Percentiles rank a stretch among this genome's conserved stretches.
Conservation (phyloP, 2,329 filamentous ascomycete species). For the Shiraia bambusicola region DNA sequence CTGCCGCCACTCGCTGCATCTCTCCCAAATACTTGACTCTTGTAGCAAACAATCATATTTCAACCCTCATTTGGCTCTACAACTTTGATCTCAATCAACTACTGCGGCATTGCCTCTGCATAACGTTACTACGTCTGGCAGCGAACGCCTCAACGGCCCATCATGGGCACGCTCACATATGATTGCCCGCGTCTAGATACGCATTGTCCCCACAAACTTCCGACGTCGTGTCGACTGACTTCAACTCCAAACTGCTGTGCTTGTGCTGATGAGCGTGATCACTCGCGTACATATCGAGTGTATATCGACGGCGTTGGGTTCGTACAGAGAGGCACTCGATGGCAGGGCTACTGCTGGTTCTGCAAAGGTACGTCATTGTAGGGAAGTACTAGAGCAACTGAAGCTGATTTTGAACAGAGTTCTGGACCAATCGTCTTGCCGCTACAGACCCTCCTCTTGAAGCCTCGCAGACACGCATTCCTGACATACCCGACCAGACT, state of each 20-base stretch:
- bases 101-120: background rate
- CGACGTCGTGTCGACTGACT: slow-evolving; percentile 46
- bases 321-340: slow-evolving; percentile 50
- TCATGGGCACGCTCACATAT: slow-evolving; percentile 46
- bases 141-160: background rate
- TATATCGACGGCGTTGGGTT: slow-evolving; percentile 56
- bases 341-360: slow-evolving; percentile 56
- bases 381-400: background rate
- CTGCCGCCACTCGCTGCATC: too few relatives aligned
- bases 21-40: too few relatives aligned
- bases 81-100: background rate
- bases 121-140: background rate
- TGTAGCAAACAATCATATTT: too few relatives aligned
- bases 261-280: slow-evolving; percentile 44
- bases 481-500: slow-evolving; percentile 50
- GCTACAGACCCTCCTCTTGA: slow-evolving; percentile 46
- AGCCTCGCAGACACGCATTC: slow-evolving; percentile 50
- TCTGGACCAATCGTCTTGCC: slow-evolving; percentile 51
- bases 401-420: slow-evolving; percentile 40
- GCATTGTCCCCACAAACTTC: slow-evolving; percentile 47
- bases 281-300: slow-evolving; percentile 48
- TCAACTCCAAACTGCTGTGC: slow-evolving; percentile 45
- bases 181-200: slow-evolving; percentile 38
- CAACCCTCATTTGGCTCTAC: too few relatives aligned
- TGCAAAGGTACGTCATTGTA: slow-evolving; percentile 44